Conservation (phyloP, 2,329 filamentous ascomycete species). For the Dothidotthia symphoricarpi region DNA sequence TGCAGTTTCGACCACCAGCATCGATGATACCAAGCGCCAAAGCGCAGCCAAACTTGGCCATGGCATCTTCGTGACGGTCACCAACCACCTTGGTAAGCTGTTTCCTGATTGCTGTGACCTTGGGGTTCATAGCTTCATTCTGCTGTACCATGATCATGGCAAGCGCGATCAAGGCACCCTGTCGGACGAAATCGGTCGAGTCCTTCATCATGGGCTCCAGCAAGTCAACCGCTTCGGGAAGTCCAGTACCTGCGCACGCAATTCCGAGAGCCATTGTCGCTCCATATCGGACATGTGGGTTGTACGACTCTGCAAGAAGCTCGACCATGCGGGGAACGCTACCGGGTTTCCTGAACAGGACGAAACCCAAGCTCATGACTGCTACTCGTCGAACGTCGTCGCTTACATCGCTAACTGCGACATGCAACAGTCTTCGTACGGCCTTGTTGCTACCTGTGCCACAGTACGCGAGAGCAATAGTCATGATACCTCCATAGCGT, state of each 20-base stretch:
- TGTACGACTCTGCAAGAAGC: slow-evolving; percentile 96
- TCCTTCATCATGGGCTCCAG: slow-evolving; percentile 99
- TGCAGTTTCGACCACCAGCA: slow-evolving; percentile 96
- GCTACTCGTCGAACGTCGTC: slow-evolving; percentile 95
- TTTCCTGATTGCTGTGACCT: slow-evolving; percentile 87
- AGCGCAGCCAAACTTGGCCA: slow-evolving; percentile 97
- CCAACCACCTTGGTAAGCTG: slow-evolving; percentile 90
- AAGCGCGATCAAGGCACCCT: slow-evolving; percentile 89
- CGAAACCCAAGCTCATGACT: slow-evolving; percentile 97
- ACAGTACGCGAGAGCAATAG: slow-evolving; percentile 95
- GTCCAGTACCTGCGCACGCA: slow-evolving; percentile 91
- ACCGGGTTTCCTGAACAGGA: slow-evolving; percentile 94
- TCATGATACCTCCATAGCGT: slow-evolving; percentile 96
- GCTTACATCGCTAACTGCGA: slow-evolving; percentile 95
- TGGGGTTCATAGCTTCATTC: slow-evolving; percentile 97
- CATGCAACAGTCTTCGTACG: slow-evolving; percentile 89
- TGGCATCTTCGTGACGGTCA: slow-evolving; percentile 95
- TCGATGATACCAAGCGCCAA: slow-evolving; percentile 96
- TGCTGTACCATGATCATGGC: slow-evolving; percentile 99
- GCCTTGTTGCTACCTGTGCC: slow-evolving; percentile 98
- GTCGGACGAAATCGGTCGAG: slow-evolving; percentile 95
- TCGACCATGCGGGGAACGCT: slow-evolving; percentile 99
- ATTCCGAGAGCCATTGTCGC: slow-evolving; percentile 98
- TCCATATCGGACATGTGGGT: slow-evolving; percentile 95
- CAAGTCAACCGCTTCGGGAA: slow-evolving; percentile 94